phyloP scores from a whole-genome alignment of 2,329 filamentous ascomycete genomes.

The Fusarium fujikuroi region DNA sequence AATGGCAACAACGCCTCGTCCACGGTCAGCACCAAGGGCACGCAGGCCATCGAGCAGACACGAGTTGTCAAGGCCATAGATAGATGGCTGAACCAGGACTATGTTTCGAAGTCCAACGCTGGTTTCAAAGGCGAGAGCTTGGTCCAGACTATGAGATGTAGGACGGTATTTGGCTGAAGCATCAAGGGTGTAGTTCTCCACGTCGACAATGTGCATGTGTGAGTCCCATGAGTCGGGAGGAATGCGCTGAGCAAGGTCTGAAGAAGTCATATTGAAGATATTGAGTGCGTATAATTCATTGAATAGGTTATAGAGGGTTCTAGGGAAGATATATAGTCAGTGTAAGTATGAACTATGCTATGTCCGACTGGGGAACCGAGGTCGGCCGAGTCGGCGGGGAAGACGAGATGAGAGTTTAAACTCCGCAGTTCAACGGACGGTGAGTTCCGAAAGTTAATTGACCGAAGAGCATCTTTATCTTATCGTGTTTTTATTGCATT shows the following conservation, averaged over 20 bases:
- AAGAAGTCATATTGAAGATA: slow-evolving; percentile 15
- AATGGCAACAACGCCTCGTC: slow-evolving; percentile 66
- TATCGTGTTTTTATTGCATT: not conserved
- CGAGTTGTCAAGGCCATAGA: slow-evolving; percentile 70
- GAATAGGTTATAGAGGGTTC: not conserved
- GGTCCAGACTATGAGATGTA: slow-evolving; percentile 57
- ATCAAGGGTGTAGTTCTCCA: slow-evolving; percentile 59
- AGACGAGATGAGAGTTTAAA: not conserved
- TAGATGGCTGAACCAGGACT: slow-evolving; percentile 70
- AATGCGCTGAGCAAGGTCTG: slow-evolving; percentile 41
- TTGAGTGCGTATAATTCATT: not conserved
- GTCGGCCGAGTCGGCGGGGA: slow-evolving; percentile 28
- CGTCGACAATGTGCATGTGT: slow-evolving; percentile 72
- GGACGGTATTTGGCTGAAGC: slow-evolving; percentile 63
- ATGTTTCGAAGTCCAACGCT: slow-evolving; percentile 63
- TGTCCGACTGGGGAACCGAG: slow-evolving; percentile 11
- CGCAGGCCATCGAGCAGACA: slow-evolving; percentile 66
- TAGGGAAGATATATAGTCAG: not conserved
- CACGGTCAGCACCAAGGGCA: slow-evolving; percentile 59
- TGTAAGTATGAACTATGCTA: not conserved
- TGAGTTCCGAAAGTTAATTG: not conserved
- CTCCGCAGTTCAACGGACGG: slow-evolving; percentile 3
- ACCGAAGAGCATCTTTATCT: not conserved
- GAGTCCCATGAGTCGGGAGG: slow-evolving; percentile 66
- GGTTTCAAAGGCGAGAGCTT: slow-evolving; percentile 63